A percentile compares a stretch with the other conserved stretches of the same genome.
Evolutionary conservation across 192 early-diverging fungal genomes (phyloP).

Genomic region (Coemansia brasiliensis): DNA sequence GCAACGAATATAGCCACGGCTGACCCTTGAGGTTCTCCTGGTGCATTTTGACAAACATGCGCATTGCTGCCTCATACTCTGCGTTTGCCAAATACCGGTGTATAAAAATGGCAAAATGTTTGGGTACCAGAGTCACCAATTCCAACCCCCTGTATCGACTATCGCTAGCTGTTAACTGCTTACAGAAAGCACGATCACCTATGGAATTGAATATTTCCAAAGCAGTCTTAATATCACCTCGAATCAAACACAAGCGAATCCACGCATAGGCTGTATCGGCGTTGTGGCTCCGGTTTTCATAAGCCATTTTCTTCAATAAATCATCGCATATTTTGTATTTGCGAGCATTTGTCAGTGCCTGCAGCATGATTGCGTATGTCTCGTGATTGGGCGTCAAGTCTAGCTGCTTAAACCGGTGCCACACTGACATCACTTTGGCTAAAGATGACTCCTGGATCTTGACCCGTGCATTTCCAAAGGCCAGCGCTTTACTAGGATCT

Average conservation of each 20-base stretch:
- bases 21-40: not conserved
- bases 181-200: conserved; percentile 11
- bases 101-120: conserved; percentile 24
- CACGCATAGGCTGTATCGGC: conserved; percentile 12
- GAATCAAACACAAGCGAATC: conserved; percentile 23
- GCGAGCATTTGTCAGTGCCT: conserved; percentile 17
- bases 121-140: not conserved
- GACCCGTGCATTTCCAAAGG: not conserved
- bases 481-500: no score
- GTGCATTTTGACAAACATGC: conserved; percentile 32
- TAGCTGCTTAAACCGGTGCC: conserved; percentile 20
- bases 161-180: not conserved
- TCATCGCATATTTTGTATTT: conserved; percentile 17
- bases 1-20: conserved; percentile 13
- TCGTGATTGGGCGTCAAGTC: conserved; percentile 5
- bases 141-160: conserved; percentile 18
- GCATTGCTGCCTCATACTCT: conserved; percentile 2
- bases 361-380: conserved; percentile 16
- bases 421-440: conserved; percentile 20
- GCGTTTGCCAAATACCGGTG: conserved; percentile 8
- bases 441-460: conserved; percentile 12
- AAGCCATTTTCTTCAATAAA: conserved; percentile 15
- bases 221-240: conserved; percentile 16
- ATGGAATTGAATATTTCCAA: conserved; percentile 21
- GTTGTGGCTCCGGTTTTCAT: conserved; percentile 11